Evolutionary conservation across 2,329 filamentous ascomycete species (phyloP).

Genomic region (Clonostachys byssicola): DNA sequence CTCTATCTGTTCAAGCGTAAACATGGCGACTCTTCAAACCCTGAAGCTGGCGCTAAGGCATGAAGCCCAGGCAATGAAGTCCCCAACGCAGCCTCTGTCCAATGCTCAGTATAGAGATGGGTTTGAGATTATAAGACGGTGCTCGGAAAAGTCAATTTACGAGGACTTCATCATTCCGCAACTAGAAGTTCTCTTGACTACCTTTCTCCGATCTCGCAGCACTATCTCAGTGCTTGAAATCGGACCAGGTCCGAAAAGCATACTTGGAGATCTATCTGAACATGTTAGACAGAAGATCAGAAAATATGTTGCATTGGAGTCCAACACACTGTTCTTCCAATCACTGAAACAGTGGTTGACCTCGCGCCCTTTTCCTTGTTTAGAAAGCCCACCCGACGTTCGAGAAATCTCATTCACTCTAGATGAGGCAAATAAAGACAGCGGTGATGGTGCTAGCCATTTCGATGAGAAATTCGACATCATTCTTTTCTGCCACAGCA

Average conservation of each 20-base stretch:
- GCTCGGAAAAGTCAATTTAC: constrained; percentile 31
- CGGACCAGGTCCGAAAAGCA: constrained; percentile 50
- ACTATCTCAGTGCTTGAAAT: constrained; percentile 53
- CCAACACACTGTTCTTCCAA: constrained; percentile 38
- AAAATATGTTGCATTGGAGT: constrained; percentile 50
- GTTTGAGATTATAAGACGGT: constrained; percentile 35
- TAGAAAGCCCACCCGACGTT: constrained; percentile 32
- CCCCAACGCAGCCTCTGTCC: constrained; percentile 23
- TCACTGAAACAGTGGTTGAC: constrained; percentile 35
- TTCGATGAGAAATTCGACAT: constrained; percentile 41
- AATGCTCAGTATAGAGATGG: constrained; percentile 43
- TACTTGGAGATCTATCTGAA: constrained; percentile 44
- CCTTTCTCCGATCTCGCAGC: constrained; percentile 31
- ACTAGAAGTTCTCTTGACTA: constrained; percentile 31
- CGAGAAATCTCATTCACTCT: constrained; percentile 28
- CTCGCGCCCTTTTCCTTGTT: constrained; percentile 27
- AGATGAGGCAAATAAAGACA: constrained; percentile 11
- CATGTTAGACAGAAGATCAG: constrained; percentile 34
- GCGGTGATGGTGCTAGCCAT: neutral
- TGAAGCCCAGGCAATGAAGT: neutral
- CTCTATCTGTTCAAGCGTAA: neutral
- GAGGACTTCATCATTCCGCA: constrained; percentile 47
- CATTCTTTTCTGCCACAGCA: constrained; percentile 59
- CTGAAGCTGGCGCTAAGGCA: constrained; percentile 1
- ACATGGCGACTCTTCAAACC: neutral